A percentile compares a stretch with the other conserved stretches of the same genome.
Conservation (phyloP, 495 filamentous ascomycete species). For the Xylaria castorea region DNA sequence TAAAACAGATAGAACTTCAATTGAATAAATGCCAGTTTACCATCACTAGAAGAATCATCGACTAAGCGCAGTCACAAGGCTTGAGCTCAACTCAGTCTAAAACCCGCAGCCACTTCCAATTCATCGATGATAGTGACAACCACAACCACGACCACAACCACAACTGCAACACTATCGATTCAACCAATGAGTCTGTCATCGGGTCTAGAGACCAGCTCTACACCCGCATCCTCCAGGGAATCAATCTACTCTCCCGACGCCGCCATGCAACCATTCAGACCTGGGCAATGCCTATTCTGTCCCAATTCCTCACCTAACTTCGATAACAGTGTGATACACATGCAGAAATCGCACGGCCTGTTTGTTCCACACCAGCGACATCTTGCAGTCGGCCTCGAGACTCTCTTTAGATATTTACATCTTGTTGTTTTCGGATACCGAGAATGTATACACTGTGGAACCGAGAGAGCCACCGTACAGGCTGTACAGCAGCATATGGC, state of each 20-base stretch:
- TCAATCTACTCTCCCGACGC: conserved; percentile 20
- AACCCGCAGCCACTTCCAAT: conserved; percentile 5
- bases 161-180: conserved; percentile 25
- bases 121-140: conserved; percentile 31
- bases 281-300: conserved; percentile 30
- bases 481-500: conserved; percentile 49
- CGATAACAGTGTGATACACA: conserved; percentile 41
- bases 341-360: conserved; percentile 46
- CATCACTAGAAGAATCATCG: neutral
- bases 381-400: conserved; percentile 41
- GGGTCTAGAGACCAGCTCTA: conserved; percentile 19
- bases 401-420: conserved; percentile 44
- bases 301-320: conserved; percentile 27
- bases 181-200: conserved; percentile 33
- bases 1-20: neutral
- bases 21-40: neutral
- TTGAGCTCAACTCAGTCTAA: conserved; percentile 8
- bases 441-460: conserved; percentile 48
- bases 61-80: neutral
- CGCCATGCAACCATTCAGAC: conserved; percentile 29
- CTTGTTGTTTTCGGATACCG: conserved; percentile 47
- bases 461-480: conserved; percentile 38
- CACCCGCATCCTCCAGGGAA: conserved; percentile 9
- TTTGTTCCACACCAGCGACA: conserved; percentile 39
- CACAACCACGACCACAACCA: conserved; percentile 24